Base-by-base conservation (phyloP, 1,284 basidiomycete species). In the Cutaneotrichosporon spelunceum region DNA sequence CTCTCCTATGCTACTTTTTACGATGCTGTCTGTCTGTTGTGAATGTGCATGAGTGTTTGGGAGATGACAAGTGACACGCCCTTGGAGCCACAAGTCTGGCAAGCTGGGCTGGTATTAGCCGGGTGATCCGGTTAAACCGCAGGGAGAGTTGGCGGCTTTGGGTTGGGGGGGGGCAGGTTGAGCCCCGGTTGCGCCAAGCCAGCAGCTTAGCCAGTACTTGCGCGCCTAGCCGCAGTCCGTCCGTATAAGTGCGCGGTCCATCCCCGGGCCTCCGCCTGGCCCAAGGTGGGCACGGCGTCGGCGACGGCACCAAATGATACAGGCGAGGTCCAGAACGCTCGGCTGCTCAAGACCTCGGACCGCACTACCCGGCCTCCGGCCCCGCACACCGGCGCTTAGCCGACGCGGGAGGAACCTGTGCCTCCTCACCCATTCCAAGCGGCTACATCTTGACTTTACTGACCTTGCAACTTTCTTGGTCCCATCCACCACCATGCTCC, bases 311-410 rank as follows among this genome's bases (percentile, higher is more conserved):
- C 8, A 42, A 42, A 19, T 42, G 3, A 42, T 42, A 42, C 16
- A 42, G 39, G 39, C 39, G 39, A 42, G 39, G 39, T 42, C 24
- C 21, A 49, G 27, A 30, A 19, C 14, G 19, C 26, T 50, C 48
- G 48, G 48, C 48, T 30, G 14, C 39, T n/a, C n/a, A n/a, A n/a
- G n/a, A 19, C 39, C 48, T 50, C 48, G 48, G 48, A 50, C 48
- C 48, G 48, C 16, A 50, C n/a, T 50, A 50, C 48, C 48, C 48
- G 48, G 26, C 23, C 9, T 11, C 23, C 19, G 50, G 50, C 50
- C 50, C 50, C 50, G 50, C 50, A 52, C 21, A n/a, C 39, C 52
- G 52, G 52, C 39, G 52, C 52, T 53, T 53, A 53, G 52, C 52
- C 52, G 52, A 53, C 52, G 52, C 33, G 21, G 52, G 55, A 42